Evolutionary conservation across 169 alveolate species (phyloP).

Genomic region (Eimeria brunetti): DNA sequence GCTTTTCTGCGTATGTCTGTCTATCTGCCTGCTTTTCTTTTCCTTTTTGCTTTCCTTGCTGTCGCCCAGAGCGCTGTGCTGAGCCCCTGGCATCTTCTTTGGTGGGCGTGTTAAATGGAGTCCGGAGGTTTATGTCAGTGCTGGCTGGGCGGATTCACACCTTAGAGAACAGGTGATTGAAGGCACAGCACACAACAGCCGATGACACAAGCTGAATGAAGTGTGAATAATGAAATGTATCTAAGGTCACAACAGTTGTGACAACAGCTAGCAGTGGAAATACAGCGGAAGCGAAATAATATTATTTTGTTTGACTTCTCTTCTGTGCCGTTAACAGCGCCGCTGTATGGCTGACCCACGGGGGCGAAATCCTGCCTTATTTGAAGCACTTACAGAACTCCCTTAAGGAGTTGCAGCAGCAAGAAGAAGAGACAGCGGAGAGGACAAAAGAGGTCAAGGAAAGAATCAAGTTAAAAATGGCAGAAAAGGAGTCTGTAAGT

Average conservation of each 20-base stretch:
- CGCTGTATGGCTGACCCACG: slow-evolving; percentile 60
- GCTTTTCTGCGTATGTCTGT: no score
- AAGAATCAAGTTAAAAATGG: not conserved
- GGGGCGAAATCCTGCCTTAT: slow-evolving; percentile 25
- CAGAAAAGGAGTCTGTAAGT: not conserved
- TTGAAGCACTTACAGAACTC: slow-evolving; percentile 43
- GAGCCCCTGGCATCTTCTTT: slow-evolving; percentile 27
- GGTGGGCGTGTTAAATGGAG: not conserved
- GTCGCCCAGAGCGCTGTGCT: not conserved
- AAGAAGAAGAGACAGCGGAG: not conserved
- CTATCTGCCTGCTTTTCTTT: not conserved
- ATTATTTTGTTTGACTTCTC: not conserved
- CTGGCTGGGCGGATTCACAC: slow-evolving; percentile 30
- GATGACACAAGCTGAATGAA: not conserved
- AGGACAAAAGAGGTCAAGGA: slow-evolving; percentile 13
- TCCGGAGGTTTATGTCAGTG: slow-evolving; percentile 9
- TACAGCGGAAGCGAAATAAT: not conserved
- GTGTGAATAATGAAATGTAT: not conserved
- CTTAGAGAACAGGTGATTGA: slow-evolving; percentile 40
- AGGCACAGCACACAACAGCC: not conserved
- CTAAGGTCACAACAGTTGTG: not conserved
- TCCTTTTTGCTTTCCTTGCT: not conserved
- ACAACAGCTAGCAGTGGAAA: not conserved
- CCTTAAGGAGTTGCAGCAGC: slow-evolving; percentile 35
- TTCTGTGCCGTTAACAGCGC: slow-evolving; percentile 8